A percentile compares a stretch with the other conserved stretches of the same genome.
phyloP scores from a whole-genome alignment of 371 early-diverging fungal species.

The Rhizopus arrhizus region DNA sequence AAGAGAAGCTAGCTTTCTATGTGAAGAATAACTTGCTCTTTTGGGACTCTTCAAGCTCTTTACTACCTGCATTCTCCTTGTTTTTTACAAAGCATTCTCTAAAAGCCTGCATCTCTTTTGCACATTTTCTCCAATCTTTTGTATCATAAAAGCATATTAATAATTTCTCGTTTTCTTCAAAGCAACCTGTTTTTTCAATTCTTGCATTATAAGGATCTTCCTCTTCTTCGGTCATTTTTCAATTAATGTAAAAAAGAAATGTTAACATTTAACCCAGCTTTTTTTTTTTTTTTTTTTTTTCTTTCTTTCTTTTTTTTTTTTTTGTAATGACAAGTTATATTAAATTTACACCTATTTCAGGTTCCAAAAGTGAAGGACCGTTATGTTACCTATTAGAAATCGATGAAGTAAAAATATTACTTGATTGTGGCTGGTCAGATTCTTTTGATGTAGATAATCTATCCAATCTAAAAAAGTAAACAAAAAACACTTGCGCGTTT shows the following conservation, averaged over 20 bases:
- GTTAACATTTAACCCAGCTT: not conserved
- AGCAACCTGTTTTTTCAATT: slow-evolving; percentile 72
- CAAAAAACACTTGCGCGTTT: not conserved
- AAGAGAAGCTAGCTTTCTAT: slow-evolving; percentile 42
- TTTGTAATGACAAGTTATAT: slow-evolving; percentile 65
- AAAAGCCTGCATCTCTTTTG: slow-evolving; percentile 72
- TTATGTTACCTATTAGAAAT: slow-evolving; percentile 91
- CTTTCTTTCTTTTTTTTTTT: not conserved
- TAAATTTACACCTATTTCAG: slow-evolving; percentile 85
- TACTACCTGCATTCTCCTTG: slow-evolving; percentile 52
- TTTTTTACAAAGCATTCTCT: slow-evolving; percentile 69
- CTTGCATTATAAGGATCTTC: slow-evolving; percentile 70
- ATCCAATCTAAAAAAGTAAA: slow-evolving; percentile 66
- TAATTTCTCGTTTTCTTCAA: slow-evolving; percentile 71
- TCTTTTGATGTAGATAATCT: slow-evolving; percentile 71
- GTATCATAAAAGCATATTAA: slow-evolving; percentile 75
- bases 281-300: slow-evolving; percentile 2
- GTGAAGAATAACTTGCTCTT: slow-evolving; percentile 27
- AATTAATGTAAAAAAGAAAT: not conserved
- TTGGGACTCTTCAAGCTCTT: slow-evolving; percentile 35
- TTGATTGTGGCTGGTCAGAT: slow-evolving; percentile 94
- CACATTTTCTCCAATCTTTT: slow-evolving; percentile 79
- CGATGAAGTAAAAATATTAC: slow-evolving; percentile 84
- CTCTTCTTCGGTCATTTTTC: slow-evolving; percentile 36
- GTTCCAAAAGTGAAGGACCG: slow-evolving; percentile 80